Evolutionary conservation across 2,329 filamentous ascomycete species (phyloP).

Genomic region (Cladosporium austrohemisphaericum): DNA sequence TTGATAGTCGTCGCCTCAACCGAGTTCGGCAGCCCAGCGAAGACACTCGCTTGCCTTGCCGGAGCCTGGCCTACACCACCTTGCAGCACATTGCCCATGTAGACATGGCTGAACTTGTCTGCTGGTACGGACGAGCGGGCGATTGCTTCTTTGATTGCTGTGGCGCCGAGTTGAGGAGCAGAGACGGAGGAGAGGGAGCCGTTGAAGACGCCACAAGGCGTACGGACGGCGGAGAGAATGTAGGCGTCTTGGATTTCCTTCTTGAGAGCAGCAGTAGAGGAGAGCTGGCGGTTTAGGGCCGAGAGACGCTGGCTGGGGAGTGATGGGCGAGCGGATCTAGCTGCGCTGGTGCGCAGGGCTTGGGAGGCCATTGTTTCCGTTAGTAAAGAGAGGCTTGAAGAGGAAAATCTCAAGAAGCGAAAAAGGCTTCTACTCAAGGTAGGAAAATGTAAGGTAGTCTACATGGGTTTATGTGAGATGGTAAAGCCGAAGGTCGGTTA

Average conservation of each 20-base stretch:
- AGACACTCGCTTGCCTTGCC: conserved; percentile 83
- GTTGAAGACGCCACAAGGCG: conserved; percentile 95
- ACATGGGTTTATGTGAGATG: too few relatives aligned
- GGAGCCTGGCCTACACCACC: conserved; percentile 83
- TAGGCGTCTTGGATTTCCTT: conserved; percentile 86
- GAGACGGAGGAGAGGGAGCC: conserved; percentile 79
- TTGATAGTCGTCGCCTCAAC: conserved; percentile 92
- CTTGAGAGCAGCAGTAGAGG: conserved; percentile 43
- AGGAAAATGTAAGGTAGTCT: too few relatives aligned
- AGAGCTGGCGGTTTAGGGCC: conserved; percentile 40
- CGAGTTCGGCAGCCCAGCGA: conserved; percentile 75
- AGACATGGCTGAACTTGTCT: conserved; percentile 82
- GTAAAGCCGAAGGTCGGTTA: too few relatives aligned
- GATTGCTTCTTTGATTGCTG: conserved; percentile 86
- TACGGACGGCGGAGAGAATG: conserved; percentile 85
- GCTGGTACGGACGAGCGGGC: conserved; percentile 79
- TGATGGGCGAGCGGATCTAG: conserved; percentile 6
- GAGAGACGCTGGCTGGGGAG: conserved; percentile 5
- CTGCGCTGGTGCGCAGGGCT: conserved; percentile 7
- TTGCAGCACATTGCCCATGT: conserved; percentile 95
- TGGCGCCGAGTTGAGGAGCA: conserved; percentile 82
- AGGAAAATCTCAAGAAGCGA: too few relatives aligned
- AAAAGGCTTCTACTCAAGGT: too few relatives aligned
- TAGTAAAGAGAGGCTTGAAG: too few relatives aligned
- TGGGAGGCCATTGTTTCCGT: conserved; percentile 9